These are phyloP conservation scores for Zarea fungicola DNA, from an alignment of 2,329 filamentous ascomycete genomes.

Conservation along the genomic window DNA sequence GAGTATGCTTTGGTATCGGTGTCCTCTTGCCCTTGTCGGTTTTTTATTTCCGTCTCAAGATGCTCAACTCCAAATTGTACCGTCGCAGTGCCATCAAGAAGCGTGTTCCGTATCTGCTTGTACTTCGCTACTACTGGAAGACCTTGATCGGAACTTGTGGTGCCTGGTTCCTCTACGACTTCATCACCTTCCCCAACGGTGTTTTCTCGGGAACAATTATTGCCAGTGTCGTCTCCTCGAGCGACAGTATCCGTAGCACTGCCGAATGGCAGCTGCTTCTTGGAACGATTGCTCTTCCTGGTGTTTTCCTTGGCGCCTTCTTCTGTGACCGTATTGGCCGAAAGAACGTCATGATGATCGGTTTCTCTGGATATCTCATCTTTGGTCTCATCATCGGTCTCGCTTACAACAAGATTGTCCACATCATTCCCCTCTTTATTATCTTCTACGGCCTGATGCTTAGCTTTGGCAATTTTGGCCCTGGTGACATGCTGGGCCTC, in stretches of 20 bases:
- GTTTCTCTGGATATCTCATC: conserved; percentile 44
- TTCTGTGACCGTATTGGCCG: conserved; percentile 44
- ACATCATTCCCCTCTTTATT: conserved; percentile 46
- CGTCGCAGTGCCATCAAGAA: conserved; percentile 48
- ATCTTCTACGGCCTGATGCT: conserved; percentile 49
- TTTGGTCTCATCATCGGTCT: conserved; percentile 48
- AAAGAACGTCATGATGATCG: conserved; percentile 45
- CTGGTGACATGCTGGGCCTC: conserved; percentile 46
- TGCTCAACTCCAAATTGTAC: conserved; percentile 47
- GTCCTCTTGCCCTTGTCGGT: conserved; percentile 46
- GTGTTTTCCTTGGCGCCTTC: conserved; percentile 43
- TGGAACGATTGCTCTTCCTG: conserved; percentile 39
- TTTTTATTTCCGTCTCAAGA: conserved; percentile 51
- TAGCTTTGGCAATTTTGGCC: conserved; percentile 43
- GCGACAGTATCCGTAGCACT: conserved; percentile 31
- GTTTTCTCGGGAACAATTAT: conserved; percentile 42
- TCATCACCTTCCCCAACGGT: conserved; percentile 43
- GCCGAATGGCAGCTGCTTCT: conserved; percentile 45
- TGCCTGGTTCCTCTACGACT: conserved; percentile 51
- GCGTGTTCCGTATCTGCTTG: conserved; percentile 43
- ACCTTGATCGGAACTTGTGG: conserved; percentile 46
- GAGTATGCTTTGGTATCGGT: conserved; percentile 44
- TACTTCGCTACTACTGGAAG: conserved; percentile 51
- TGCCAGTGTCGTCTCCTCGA: conserved; percentile 29
- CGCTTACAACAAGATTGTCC: conserved; percentile 40